Percentiles rank a stretch among this genome's conserved stretches.
Evolutionary conservation across 805 yeast species (phyloP).

Genomic region (Ogataea angusta): DNA sequence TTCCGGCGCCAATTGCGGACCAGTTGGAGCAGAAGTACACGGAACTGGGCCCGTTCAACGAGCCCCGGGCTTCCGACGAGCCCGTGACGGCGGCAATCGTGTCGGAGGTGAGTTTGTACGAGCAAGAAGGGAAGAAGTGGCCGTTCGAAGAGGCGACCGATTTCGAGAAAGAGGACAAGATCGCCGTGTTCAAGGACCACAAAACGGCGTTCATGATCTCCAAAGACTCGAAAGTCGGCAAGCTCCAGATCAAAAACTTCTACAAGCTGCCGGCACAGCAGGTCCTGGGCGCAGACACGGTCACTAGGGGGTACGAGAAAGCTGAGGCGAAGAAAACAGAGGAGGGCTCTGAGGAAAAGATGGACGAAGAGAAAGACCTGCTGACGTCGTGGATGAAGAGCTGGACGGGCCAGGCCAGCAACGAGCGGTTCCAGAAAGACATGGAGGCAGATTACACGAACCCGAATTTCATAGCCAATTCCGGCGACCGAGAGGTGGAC

Average conservation of each 20-base stretch:
- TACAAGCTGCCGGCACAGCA: slow-evolving; percentile 26
- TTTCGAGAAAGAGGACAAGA: slow-evolving; percentile 26
- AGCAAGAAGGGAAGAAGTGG: slow-evolving; percentile 27
- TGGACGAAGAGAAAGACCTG: slow-evolving; percentile 4
- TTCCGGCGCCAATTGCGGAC: slow-evolving; percentile 45
- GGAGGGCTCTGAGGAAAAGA: neutral
- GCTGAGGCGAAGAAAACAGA: slow-evolving; percentile 6
- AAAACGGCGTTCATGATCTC: slow-evolving; percentile 26
- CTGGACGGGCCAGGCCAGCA: slow-evolving; percentile 16
- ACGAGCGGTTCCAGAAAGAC: slow-evolving; percentile 41
- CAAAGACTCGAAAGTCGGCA: slow-evolving; percentile 27
- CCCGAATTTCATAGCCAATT: slow-evolving; percentile 38
- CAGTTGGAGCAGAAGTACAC: slow-evolving; percentile 59
- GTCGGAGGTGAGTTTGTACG: slow-evolving; percentile 28
- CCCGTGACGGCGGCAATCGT: slow-evolving; percentile 15
- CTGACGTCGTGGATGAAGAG: slow-evolving; percentile 11
- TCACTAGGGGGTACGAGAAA: slow-evolving; percentile 46
- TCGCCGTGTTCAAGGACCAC: slow-evolving; percentile 27
- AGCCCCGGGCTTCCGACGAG: neutral
- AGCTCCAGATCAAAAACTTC: slow-evolving; percentile 28
- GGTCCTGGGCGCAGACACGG: slow-evolving; percentile 44
- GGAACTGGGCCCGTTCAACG: slow-evolving; percentile 26
- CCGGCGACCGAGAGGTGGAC: slow-evolving; percentile 40
- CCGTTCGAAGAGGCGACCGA: slow-evolving; percentile 26
- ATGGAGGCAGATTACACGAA: slow-evolving; percentile 50